Conservation (phyloP, 2,329 filamentous ascomycete species). For the Aspergillus fijiensis region DNA sequence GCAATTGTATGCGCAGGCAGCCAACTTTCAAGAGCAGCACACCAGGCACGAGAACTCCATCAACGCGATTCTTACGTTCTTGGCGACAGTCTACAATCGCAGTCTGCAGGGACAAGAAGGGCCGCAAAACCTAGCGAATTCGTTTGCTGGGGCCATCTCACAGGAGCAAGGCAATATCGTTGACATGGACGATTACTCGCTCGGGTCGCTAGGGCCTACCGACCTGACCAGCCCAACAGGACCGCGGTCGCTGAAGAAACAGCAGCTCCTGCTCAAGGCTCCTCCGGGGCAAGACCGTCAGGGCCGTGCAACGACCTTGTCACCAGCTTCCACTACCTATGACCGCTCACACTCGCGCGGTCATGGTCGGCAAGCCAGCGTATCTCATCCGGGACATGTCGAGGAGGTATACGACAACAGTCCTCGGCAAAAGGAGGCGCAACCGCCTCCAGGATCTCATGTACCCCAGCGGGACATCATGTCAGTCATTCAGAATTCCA, state of each 20-base stretch:
- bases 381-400: conserved; percentile 36
- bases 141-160: conserved; percentile 75
- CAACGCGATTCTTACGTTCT: conserved; percentile 95
- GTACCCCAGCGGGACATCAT: conserved; percentile 48
- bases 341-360: conserved; percentile 29
- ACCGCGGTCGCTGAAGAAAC: conserved; percentile 47
- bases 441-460: conserved; percentile 20
- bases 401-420: conserved; percentile 48
- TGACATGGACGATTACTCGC: conserved; percentile 55
- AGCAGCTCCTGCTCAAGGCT: conserved; percentile 49
- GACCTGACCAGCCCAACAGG: conserved; percentile 35
- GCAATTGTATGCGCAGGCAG: conserved; percentile 81
- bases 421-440: conserved; percentile 26
- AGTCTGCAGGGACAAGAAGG: conserved; percentile 81
- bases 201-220: conserved; percentile 35
- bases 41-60: conserved; percentile 98
- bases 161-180: conserved; percentile 62
- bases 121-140: conserved; percentile 75
- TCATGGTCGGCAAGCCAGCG: conserved; percentile 33
- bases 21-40: conserved; percentile 85
- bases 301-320: conserved; percentile 37
- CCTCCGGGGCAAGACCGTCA: conserved; percentile 33
- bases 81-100: conserved; percentile 94
- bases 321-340: conserved; percentile 36
- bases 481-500: conserved; percentile 50